Evolutionary conservation across 805 yeast genomes (phyloP).

Genomic region (Sugiyamaella chiloensis): DNA sequence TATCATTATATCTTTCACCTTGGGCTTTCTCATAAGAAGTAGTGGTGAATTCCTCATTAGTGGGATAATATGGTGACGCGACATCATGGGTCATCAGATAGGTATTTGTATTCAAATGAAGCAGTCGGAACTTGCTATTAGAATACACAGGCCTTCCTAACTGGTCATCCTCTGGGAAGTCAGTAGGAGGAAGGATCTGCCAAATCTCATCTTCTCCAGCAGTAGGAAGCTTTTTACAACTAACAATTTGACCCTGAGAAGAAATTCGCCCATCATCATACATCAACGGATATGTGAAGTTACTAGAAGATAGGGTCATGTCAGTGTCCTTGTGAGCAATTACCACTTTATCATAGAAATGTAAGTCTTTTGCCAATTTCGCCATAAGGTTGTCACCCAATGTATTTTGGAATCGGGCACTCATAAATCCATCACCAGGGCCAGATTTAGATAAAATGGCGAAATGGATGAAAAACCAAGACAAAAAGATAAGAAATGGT

Average conservation of each 20-base stretch:
- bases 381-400: slow-evolving; percentile 80
- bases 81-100: slow-evolving; percentile 88
- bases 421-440: slow-evolving; percentile 94
- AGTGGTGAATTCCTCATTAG: slow-evolving; percentile 92
- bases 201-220: slow-evolving; percentile 68
- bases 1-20: slow-evolving; percentile 45
- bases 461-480: slow-evolving; percentile 93
- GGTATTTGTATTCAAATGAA: slow-evolving; percentile 78
- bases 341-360: slow-evolving; percentile 74
- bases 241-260: slow-evolving; percentile 92
- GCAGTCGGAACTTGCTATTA: slow-evolving; percentile 73
- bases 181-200: slow-evolving; percentile 70
- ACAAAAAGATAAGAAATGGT: slow-evolving; percentile 78
- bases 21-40: slow-evolving; percentile 37
- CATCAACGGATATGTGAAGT: slow-evolving; percentile 73
- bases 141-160: slow-evolving; percentile 52
- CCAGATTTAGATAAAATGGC: slow-evolving; percentile 80
- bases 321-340: slow-evolving; percentile 77
- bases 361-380: slow-evolving; percentile 62
- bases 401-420: slow-evolving; percentile 92
- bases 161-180: slow-evolving; percentile 40
- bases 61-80: slow-evolving; percentile 86
- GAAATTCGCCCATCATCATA: slow-evolving; percentile 96
- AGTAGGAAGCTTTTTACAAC: slow-evolving; percentile 49
- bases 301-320: slow-evolving; percentile 81